Evolutionary conservation across 495 filamentous ascomycete species (phyloP).

Genomic region (Penicillium pancosmium): DNA sequence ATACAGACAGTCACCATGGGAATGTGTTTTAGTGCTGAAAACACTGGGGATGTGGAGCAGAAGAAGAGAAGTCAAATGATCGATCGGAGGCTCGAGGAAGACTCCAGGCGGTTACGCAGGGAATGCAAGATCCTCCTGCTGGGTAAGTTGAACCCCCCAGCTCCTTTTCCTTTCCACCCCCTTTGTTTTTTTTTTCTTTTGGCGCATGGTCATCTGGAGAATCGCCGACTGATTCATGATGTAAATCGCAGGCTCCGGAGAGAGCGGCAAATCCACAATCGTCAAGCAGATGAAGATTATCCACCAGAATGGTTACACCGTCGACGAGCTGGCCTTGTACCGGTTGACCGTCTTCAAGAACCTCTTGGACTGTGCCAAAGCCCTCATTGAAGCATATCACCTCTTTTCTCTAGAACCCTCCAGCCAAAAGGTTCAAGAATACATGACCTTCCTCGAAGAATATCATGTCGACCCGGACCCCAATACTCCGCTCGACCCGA

Average conservation of each 20-base stretch:
- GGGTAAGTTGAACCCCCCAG: slow-evolving; percentile 57
- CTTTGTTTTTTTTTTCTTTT: too few species aligned
- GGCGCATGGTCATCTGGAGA: not conserved
- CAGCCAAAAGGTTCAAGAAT: slow-evolving; percentile 68
- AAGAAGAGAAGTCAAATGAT: slow-evolving; percentile 94
- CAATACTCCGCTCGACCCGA: slow-evolving; percentile 73
- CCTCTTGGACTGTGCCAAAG: slow-evolving; percentile 91
- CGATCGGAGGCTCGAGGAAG: slow-evolving; percentile 89
- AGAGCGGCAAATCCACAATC: slow-evolving; percentile 98
- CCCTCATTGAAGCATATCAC: slow-evolving; percentile 83
- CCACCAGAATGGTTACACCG: slow-evolving; percentile 93
- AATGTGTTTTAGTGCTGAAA: slow-evolving; percentile 78
- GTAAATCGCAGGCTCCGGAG: slow-evolving; percentile 74
- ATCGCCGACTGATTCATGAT: slow-evolving; percentile 14
- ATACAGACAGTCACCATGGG: slow-evolving; percentile 64
- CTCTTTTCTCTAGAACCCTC: slow-evolving; percentile 82
- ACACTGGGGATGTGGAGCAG: slow-evolving; percentile 80
- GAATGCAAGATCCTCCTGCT: slow-evolving; percentile 98
- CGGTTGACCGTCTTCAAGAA: slow-evolving; percentile 98
- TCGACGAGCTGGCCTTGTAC: slow-evolving; percentile 89
- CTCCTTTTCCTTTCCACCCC: too few species aligned
- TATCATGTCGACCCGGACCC: slow-evolving; percentile 91
- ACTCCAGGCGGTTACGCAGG: slow-evolving; percentile 82
- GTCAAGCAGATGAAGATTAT: slow-evolving; percentile 99
- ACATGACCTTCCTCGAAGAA: slow-evolving; percentile 77